Evolutionary conservation across 352 stramenopile species (phyloP).

Genomic region (Globisporangium viniferum): DNA sequence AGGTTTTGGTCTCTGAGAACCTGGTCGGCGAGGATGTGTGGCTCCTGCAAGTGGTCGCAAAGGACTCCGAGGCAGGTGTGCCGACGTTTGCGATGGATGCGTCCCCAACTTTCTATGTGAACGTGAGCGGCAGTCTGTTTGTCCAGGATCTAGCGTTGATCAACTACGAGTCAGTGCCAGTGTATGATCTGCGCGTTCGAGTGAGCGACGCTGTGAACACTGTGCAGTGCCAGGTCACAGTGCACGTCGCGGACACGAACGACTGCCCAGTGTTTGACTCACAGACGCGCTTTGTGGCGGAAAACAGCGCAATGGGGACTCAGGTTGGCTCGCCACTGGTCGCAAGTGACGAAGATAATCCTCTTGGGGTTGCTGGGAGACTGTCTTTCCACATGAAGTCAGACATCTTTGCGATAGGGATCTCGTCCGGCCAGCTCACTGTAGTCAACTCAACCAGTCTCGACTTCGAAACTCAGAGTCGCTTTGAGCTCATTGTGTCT

Average conservation of each 20-base stretch:
- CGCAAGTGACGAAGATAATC: conserved; percentile 13
- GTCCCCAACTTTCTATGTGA: conserved; percentile 1
- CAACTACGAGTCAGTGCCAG: conserved; percentile 26
- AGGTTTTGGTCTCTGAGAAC: conserved; percentile 32
- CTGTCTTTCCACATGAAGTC: conserved; percentile 1
- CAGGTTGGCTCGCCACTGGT: conserved; percentile 18
- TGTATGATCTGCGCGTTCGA: conserved; percentile 13
- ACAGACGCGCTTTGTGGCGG: conserved; percentile 26
- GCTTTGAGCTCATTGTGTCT: conserved; percentile 5
- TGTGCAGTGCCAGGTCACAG: conserved; percentile 24
- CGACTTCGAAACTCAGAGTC: conserved; percentile 10
- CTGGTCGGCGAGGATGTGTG: conserved; percentile 6
- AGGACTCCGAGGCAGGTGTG: neutral
- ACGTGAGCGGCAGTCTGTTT: conserved; percentile 5
- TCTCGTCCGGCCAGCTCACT: conserved; percentile 4
- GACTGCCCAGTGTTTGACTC: conserved; percentile 39
- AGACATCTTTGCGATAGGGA: conserved; percentile 3
- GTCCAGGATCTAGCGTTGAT: conserved; percentile 18
- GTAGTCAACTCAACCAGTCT: neutral
- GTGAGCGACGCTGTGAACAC: conserved; percentile 23
- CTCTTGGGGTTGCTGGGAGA: conserved; percentile 1
- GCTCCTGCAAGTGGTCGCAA: neutral
- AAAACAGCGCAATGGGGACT: conserved; percentile 38
- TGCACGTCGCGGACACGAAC: conserved; percentile 43
- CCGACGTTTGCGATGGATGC: conserved; percentile 6